Evolutionary conservation across 768 basidiomycete species (phyloP), one percentile per base, ranked within the genome.

Genomic region (Calvatia gigantea): DNA sequence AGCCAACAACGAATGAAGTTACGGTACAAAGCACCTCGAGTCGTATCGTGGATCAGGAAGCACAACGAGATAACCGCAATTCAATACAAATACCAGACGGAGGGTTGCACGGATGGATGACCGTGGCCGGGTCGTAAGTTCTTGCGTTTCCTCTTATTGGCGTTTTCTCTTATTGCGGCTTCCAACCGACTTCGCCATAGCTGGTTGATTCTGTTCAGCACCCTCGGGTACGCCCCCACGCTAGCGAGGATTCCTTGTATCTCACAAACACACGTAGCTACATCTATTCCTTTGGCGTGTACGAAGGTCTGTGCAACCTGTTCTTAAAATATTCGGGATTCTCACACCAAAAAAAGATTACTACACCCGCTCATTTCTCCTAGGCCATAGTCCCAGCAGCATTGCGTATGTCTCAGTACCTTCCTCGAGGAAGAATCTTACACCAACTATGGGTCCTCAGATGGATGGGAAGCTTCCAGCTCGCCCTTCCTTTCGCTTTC

Each of bases 401-500:
- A 72, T 78, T 32, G 72, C 75, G 74, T 76, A 64, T 35, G 66
- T 60, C 35, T n/a, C 58, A n/a, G 9, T 21, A 14, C 48, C 21
- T 48, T 39, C 42, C 27, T 54, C 49, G 12, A 49, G 37, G 15
- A n/a, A 49, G 12, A 21, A 25, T 4, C n/a, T 38, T 17, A 19
- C 35, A 29, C 28, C 59, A 17, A 56, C 62, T 2, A 48, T 45
- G 51, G 51, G 2, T 44, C 23, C 25, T 9, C 29, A 79, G 77
- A 35, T 80, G 78, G 73, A 75, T 82, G 37, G 80, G 79, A 32
- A 75, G 75, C 48, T 65, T 78, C 17, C 77, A 79, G 59, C 70
- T 76, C 41, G 78, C 78, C 42, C 62, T 82, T 2, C 65, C 75
- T 19, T 74, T 78, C 57, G 68, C 70, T 6, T 62, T 74, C 3